Percentiles rank a stretch among this genome's conserved stretches.
Evolutionary conservation across 768 basidiomycete genomes (phyloP).

Genomic region (Trametopsis cervina): DNA sequence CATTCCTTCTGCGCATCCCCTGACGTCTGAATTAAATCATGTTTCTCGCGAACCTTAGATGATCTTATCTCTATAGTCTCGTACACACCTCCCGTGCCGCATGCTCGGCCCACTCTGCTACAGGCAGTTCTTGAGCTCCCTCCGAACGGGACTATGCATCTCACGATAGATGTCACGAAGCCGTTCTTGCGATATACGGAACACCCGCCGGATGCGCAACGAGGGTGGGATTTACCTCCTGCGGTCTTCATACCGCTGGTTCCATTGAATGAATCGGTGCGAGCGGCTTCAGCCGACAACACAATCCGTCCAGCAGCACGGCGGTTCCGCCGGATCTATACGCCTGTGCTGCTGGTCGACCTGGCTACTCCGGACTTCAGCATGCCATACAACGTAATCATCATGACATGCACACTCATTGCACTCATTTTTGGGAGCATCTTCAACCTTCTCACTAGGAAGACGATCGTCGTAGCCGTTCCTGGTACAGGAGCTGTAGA

Average conservation of each 20-base stretch:
- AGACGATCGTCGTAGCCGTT: slow-evolving; percentile 55
- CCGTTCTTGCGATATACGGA: slow-evolving; percentile 91
- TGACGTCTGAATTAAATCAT: background rate
- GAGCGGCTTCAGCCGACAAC: background rate
- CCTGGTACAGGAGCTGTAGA: no score
- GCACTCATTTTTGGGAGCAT: slow-evolving; percentile 91
- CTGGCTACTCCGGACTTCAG: slow-evolving; percentile 99
- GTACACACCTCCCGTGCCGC: slow-evolving; percentile 63
- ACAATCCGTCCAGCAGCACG: background rate
- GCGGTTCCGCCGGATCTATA: slow-evolving; percentile 52
- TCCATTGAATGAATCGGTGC: background rate
- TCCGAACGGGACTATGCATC: slow-evolving; percentile 48
- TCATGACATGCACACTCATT: slow-evolving; percentile 86
- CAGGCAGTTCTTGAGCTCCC: slow-evolving; percentile 70
- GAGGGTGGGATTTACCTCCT: slow-evolving; percentile 90
- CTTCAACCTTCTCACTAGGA: slow-evolving; percentile 80
- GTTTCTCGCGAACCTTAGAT: slow-evolving; percentile 42
- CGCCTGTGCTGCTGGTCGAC: slow-evolving; percentile 75
- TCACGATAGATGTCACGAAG: slow-evolving; percentile 73
- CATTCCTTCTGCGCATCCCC: slow-evolving; percentile 1
- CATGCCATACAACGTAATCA: slow-evolving; percentile 99
- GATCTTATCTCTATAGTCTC: slow-evolving; percentile 56
- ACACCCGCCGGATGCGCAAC: slow-evolving; percentile 90
- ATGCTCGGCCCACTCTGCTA: slow-evolving; percentile 71
- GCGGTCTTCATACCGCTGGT: slow-evolving; percentile 60